Conservation (phyloP, 148 eudicot species). For the Hydrangea macrophylla region DNA sequence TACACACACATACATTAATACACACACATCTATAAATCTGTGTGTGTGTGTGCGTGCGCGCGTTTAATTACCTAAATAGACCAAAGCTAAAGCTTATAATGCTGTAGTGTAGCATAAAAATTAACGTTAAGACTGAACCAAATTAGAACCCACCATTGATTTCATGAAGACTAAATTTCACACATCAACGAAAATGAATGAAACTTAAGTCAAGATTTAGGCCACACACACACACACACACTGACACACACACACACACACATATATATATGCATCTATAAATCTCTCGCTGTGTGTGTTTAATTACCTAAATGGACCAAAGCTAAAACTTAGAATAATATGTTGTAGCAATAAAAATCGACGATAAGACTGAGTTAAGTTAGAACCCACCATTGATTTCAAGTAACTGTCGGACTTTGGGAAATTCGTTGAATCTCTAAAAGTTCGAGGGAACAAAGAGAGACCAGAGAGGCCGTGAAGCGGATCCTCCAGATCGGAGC, state of each 20-base stretch:
- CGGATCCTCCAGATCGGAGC: constrained; percentile 18
- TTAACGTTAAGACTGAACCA: no score
- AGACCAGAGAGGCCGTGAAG: constrained; percentile 2
- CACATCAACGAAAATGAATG: not conserved
- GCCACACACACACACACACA: not conserved
- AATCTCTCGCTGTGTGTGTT: not conserved
- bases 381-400: constrained; percentile 40
- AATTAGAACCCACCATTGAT: no score
- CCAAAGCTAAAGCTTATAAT: not conserved
- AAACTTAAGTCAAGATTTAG: not conserved
- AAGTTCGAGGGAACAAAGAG: constrained; percentile 22
- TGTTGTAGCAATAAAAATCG: not conserved
- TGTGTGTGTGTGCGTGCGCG: not conserved
- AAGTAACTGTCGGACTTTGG: constrained; percentile 19
- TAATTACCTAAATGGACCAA: not conserved
- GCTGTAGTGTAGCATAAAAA: no score
- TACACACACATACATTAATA: no score
- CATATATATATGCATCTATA: not conserved
- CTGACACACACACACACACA: not conserved
- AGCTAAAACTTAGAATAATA: not conserved
- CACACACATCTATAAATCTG: not conserved
- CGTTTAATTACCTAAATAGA: not conserved
- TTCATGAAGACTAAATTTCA: not conserved
- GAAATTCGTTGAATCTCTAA: constrained; percentile 1
- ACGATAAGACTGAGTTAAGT: not conserved